Base-by-base conservation (phyloP, 2,329 filamentous ascomycete species). In the Albophoma yamanashiensis region DNA sequence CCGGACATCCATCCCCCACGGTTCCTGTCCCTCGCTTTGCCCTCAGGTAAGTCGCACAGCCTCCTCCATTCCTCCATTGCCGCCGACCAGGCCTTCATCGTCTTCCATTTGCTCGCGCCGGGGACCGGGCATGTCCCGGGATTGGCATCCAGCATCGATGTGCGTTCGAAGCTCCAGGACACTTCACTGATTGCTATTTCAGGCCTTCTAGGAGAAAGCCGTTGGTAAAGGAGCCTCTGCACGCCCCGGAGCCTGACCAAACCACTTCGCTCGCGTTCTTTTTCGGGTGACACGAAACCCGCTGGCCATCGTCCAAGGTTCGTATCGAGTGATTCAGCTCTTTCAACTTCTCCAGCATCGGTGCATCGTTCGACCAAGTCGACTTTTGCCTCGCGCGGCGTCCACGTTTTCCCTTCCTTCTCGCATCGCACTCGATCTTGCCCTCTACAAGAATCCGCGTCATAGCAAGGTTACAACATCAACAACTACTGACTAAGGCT, bases 11-110 rank as follows among this genome's bases (percentile, higher is more conserved):
- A 61, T 53, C 56, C 62, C 61, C 59, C 65, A 65, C 61, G 59
- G 64, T 66, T 65, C 64, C 64, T 65, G 63, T 63, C 64, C 62
- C 63, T 67, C 64, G 63, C 65, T 66, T 65, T 62, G 62, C 63
- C 65, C 60, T 62, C 62, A 63, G 70, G 72, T 73, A 70, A 71
- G 67, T 65, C 67, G 63, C 61, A 62, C 64, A 60, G 62, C 62
- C 59, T 57, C 60, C 60, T 60, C 52, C 58, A 59, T 39, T 59
- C 59, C 61, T 36, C 56, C 36, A n/a, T 43, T 59, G 57, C 58
- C 62, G 58, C 59, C 59, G n/a, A 58, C 60, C 39, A 27, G 27
- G 53, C 20, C 27, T 47, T n/a, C 34, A 31, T 47, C 45, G 34
- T 36, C 53, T 20, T 14, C 27, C 25, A 36, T 40, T 22, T 38